These are phyloP conservation scores for Claviceps paspali DNA, from an alignment of 2,329 filamentous ascomycete genomes.

Conservation along the genomic window DNA sequence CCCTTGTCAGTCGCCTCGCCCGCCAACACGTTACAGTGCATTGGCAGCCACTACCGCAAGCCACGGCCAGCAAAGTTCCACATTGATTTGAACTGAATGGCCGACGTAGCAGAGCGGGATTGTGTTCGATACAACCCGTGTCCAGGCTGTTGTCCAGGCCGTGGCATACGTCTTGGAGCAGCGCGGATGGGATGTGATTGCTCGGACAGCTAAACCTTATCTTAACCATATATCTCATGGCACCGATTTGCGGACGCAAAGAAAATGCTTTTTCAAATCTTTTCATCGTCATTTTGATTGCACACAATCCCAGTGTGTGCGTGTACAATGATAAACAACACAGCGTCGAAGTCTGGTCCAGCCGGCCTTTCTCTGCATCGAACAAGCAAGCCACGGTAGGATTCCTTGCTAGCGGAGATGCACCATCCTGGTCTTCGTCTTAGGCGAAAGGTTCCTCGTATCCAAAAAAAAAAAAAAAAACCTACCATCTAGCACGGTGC, in stretches of 20 bases:
- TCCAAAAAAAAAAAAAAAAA: too few species aligned
- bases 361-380: neutral
- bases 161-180: too few species aligned
- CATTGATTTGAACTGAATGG: neutral
- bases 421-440: neutral
- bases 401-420: neutral
- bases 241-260: too few species aligned
- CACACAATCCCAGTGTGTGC: neutral
- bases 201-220: neutral
- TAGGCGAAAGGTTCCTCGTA: neutral
- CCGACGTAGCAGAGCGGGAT: neutral
- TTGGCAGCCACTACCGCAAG: neutral
- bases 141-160: too few species aligned
- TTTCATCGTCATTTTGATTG: too few species aligned
- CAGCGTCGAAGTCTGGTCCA: neutral
- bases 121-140: neutral
- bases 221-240: too few species aligned
- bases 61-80: neutral
- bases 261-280: too few species aligned
- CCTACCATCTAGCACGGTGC: neutral
- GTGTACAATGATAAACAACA: too few species aligned
- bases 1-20: neutral
- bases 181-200: too few species aligned
- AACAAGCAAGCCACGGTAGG: neutral
- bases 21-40: neutral